Base-by-base conservation (phyloP, 768 basidiomycete genomes). In the Plicaturopsis crispa region DNA sequence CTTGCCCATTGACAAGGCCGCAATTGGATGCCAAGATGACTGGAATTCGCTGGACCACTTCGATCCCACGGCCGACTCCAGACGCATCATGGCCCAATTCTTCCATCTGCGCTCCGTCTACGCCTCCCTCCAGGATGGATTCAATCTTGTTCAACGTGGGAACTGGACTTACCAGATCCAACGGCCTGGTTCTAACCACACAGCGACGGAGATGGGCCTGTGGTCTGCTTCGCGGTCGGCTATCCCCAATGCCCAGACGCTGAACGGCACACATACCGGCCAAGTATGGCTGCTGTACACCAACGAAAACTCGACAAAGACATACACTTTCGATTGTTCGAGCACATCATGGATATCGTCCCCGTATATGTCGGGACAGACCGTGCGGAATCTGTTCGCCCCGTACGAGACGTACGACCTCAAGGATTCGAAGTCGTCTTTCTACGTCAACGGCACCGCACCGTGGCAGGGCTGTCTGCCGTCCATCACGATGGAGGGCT, bases 41-140 rank as follows among this genome's bases (percentile, higher is more conserved):
- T 92, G 86, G 88, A 93, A 94, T 56, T 75, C 85, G 2, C 76
- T 93, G 22, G 92, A 96, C 50, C 92, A 96, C 56, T 94, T 94
- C 55, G 92, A 96, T 58, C 89, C 90, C 19, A 93, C 91, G 2
- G 64, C 80, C 10, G 80, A 86, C 51, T 71, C 72, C 26, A 76
- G 84, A 26, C 80, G 89, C 40, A 53, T 88, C 41, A 78, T 88
- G 51, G 55, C 75, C 13, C 86, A 84, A 38, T 81, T 88, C 63
- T 57, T 82, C 40, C 69, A 76, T 50, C 67, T 94, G 24, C 82
- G 92, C 21, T 55, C 55, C 5, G 59, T 67, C 11, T 94, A 83
- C 58, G 74, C 69, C 17, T 70, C 84, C 3, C 69, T 94, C 8
- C 87, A 87, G 56, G 92, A 96, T 49, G 92, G 92, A 3, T 88